Evolutionary conservation across 2,329 filamentous ascomycete species (phyloP).

Genomic region (Diaporthe eres): DNA sequence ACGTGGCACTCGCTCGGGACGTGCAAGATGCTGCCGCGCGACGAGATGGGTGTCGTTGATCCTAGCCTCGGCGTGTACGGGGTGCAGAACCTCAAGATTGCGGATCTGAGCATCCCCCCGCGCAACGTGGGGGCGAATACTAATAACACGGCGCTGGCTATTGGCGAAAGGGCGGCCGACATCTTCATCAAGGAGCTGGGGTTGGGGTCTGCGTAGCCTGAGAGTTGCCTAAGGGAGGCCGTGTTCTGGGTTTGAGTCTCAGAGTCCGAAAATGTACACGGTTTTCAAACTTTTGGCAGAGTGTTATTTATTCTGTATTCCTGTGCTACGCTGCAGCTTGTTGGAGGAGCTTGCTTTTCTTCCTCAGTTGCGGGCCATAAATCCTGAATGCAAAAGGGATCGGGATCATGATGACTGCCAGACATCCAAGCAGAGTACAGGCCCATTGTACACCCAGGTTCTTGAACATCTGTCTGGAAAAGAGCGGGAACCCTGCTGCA

Average conservation of each 20-base stretch:
- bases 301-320: neutral
- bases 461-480: slow-evolving; percentile 54
- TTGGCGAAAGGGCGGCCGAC: slow-evolving; percentile 59
- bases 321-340: neutral
- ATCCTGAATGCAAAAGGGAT: slow-evolving; percentile 53
- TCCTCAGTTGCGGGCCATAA: slow-evolving; percentile 49
- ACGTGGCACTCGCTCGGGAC: slow-evolving; percentile 62
- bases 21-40: slow-evolving; percentile 59
- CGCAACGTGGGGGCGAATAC: slow-evolving; percentile 60
- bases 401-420: slow-evolving; percentile 54
- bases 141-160: slow-evolving; percentile 57
- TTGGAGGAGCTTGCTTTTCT: slow-evolving; percentile 41
- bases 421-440: slow-evolving; percentile 53
- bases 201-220: neutral
- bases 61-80: slow-evolving; percentile 56
- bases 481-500: slow-evolving; percentile 53
- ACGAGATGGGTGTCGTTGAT: slow-evolving; percentile 60
- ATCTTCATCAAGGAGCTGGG: slow-evolving; percentile 46
- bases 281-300: neutral
- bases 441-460: slow-evolving; percentile 55
- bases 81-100: slow-evolving; percentile 56
- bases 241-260: neutral
- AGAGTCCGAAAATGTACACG: neutral
- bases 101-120: slow-evolving; percentile 54
- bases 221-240: too few relatives aligned